Percentiles rank a stretch among this genome's conserved stretches.
phyloP scores from a whole-genome alignment of 305 asterid genomes.

The Fraxinus platypoda region DNA sequence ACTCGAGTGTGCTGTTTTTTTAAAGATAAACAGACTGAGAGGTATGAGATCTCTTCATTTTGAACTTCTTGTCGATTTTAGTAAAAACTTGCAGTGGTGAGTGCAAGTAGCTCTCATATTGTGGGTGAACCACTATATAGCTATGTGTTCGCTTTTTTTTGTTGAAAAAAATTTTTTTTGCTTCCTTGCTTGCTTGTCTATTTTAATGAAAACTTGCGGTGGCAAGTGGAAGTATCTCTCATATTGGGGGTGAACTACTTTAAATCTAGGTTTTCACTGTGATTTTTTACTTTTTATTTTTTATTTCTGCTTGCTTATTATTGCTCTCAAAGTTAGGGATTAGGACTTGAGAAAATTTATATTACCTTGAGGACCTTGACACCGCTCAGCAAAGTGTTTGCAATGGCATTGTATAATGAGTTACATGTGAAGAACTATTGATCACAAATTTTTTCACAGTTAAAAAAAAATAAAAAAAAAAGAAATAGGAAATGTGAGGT shows the following conservation, averaged over 20 bases:
- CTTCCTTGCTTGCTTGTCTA: not conserved
- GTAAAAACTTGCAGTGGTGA: not conserved
- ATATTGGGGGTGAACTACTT: not conserved
- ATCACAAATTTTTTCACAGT: not conserved
- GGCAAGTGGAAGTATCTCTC: not conserved
- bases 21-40: not conserved
- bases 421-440: not conserved
- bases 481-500: not conserved
- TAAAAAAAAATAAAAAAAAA: not conserved
- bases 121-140: not conserved
- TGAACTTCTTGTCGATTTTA: not conserved
- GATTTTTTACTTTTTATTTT: not conserved
- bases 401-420: not conserved
- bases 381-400: not conserved
- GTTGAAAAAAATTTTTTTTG: too few species aligned
- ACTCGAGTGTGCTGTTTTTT: not conserved
- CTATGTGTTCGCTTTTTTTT: not conserved
- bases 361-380: not conserved
- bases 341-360: not conserved
- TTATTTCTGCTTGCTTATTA: not conserved
- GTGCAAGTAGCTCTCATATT: not conserved
- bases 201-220: not conserved
- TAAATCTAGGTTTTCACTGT: not conserved
- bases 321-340: not conserved
- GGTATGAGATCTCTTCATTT: not conserved